These are phyloP conservation scores for Bromus sterilis DNA, from an alignment of 176 grass and related monocot genomes.

Conservation along the genomic window DNA sequence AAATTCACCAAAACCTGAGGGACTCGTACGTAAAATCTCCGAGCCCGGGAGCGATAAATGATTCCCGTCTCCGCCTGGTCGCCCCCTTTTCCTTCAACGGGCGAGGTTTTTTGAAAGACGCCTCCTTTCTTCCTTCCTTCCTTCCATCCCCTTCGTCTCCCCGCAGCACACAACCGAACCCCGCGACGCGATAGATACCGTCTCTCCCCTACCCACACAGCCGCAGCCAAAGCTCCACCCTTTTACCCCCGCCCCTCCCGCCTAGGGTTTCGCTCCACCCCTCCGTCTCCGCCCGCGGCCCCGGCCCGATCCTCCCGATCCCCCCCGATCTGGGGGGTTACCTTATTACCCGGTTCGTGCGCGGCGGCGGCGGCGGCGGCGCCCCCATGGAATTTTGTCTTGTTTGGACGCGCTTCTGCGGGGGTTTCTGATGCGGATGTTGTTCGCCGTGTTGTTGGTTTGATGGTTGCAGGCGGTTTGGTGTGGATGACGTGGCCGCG, in stretches of 20 bases:
- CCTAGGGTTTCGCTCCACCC: conserved; percentile 56
- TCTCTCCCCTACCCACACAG: background rate
- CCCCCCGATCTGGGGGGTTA: conserved; percentile 24
- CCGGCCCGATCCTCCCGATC: conserved; percentile 9
- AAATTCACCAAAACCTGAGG: background rate
- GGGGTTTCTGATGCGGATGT: background rate
- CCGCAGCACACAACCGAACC: conserved; percentile 13
- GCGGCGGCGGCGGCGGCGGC: background rate
- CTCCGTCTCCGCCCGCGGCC: background rate
- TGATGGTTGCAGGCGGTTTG: conserved; percentile 6
- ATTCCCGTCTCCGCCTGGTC: background rate
- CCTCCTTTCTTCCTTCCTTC: conserved; percentile 7
- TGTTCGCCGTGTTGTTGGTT: background rate
- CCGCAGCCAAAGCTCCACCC: background rate
- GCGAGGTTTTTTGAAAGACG: conserved; percentile 78
- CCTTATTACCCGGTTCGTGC: background rate
- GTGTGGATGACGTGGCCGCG: conserved; percentile 10
- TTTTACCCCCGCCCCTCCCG: background rate
- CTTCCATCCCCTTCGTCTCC: background rate
- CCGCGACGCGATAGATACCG: conserved; percentile 1
- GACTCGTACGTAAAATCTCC: background rate
- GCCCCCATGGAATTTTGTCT: background rate
- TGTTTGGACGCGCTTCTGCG: background rate
- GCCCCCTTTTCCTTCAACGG: conserved; percentile 57
- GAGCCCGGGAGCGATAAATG: background rate